Base-by-base conservation (phyloP, 2,329 filamentous ascomycete species). In the Botrytis cinerea region DNA sequence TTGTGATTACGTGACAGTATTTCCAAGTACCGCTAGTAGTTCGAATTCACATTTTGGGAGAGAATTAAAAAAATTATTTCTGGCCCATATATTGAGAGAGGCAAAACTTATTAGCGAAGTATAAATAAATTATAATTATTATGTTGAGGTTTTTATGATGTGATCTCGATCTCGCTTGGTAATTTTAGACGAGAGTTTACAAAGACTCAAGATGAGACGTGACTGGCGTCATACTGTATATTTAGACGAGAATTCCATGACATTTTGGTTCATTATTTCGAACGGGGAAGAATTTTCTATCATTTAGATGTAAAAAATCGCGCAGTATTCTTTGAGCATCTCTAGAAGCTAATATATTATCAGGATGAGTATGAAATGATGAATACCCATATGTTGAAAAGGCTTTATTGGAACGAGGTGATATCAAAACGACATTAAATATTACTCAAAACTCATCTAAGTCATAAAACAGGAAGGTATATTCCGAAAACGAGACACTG, bases 201-300 rank as follows among this genome's bases (percentile, higher is more conserved):
- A 6, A 14, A n/a, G 10, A 14, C 48, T 22, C 9, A 12, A 25
- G 0, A 48, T 0, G 46, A 48, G 14, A 51, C 10, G 25, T 51
- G 48, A 18, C 12, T 57, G 18, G n/a, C 7, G 6, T 9, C 0
- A 7, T 4, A 5, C 16, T 28, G n/a, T 18, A 12, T 54, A 12
- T 28, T 18, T 57, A 28, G n/a, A 28, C 14, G 51, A 28, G 25
- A 28, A 6, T 18, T 57, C 7, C 7, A 4, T 28, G 51, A 18
- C 14, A 9, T 4, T 1, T 54, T 5, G 12, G 0, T 2, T n/a
- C 25, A 0, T 10, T 51, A 3, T 18, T 57, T 1, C 1, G 3
- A 10, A 18, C 18, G n/a, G 6, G n/a, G n/a, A 28, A 54, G 12
- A 2, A 18, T 14, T 57, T 1, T 1, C 14, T 28, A 18, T 18